Percentiles rank a stretch among this genome's conserved stretches.
phyloP scores from a whole-genome alignment of 2,329 filamentous ascomycete genomes.

The Westerdykella ornata region DNA sequence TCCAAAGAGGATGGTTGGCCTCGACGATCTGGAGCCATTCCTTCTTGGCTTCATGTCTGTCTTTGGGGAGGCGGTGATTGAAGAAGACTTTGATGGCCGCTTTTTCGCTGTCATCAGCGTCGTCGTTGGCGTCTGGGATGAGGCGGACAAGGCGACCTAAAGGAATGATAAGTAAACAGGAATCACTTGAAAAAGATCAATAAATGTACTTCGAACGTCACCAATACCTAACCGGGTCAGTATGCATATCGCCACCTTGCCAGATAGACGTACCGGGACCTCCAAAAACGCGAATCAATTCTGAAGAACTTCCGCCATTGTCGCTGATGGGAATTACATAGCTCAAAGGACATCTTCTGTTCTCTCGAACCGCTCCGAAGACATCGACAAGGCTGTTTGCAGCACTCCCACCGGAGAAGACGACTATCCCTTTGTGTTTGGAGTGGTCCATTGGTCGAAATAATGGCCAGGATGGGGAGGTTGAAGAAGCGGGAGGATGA shows the following conservation, averaged over 20 bases:
- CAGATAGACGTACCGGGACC: slow-evolving; percentile 62
- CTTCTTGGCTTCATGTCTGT: slow-evolving; percentile 54
- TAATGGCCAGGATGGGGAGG: neutral
- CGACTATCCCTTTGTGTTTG: slow-evolving; percentile 57
- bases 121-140: slow-evolving; percentile 60
- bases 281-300: slow-evolving; percentile 89
- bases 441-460: slow-evolving; percentile 13
- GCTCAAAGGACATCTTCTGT: slow-evolving; percentile 61
- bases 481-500: slow-evolving; percentile 11
- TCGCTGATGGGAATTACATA: slow-evolving; percentile 95
- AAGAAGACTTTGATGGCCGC: slow-evolving; percentile 75
- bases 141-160: slow-evolving; percentile 80
- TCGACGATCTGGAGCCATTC: slow-evolving; percentile 92
- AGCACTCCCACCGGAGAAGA: slow-evolving; percentile 90
- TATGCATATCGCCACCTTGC: neutral
- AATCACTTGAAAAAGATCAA: neutral
- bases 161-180: slow-evolving; percentile 2
- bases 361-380: slow-evolving; percentile 58
- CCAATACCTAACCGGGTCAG: slow-evolving; percentile 49
- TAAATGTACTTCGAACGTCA: slow-evolving; percentile 61
- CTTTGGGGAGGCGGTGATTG: slow-evolving; percentile 71
- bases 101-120: slow-evolving; percentile 49
- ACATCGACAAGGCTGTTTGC: slow-evolving; percentile 91
- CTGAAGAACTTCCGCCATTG: slow-evolving; percentile 89
- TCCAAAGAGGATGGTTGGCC: slow-evolving; percentile 71